A percentile compares a stretch with the other conserved stretches of the same genome.
These are phyloP conservation scores for Irpex rosettiformis DNA, from an alignment of 1,284 basidiomycete genomes.

Conservation along the genomic window DNA sequence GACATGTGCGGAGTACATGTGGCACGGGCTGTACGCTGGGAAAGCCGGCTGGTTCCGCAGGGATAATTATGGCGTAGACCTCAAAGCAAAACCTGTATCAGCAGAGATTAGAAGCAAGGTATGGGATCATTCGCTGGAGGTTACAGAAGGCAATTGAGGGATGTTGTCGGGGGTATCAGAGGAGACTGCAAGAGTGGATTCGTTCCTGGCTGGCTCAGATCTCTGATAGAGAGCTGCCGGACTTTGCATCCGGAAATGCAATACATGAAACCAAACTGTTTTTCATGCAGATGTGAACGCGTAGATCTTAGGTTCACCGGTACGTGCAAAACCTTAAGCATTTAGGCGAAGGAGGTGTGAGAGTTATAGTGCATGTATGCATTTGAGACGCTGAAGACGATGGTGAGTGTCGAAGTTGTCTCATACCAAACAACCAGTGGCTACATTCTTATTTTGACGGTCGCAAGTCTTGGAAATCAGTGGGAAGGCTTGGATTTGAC, in stretches of 20 bases:
- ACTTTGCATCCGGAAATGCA: not conserved
- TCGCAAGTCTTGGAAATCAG: no score
- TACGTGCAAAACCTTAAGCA: no score
- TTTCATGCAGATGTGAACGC: no score
- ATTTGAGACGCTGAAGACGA: no score
- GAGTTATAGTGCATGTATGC: no score
- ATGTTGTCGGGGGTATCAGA: not conserved
- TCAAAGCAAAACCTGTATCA: constrained; percentile 34
- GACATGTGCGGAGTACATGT: constrained; percentile 42
- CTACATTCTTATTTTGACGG: no score
- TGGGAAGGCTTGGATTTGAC: no score
- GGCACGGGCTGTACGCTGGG: constrained; percentile 33
- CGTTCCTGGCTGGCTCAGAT: not conserved
- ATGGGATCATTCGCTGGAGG: constrained; percentile 45
- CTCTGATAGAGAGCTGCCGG: not conserved
- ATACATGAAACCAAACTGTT: not conserved
- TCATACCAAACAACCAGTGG: no score
- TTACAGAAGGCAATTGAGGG: constrained; percentile 13
- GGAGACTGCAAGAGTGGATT: not conserved
- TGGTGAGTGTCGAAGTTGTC: not conserved
- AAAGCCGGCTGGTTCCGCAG: constrained; percentile 32
- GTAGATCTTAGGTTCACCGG: no score
- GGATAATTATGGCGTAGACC: constrained; percentile 35
- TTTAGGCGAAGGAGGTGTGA: no score
- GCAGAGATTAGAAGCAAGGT: constrained; percentile 36